Evolutionary conservation across 805 yeast species (phyloP).

Genomic region (Novakomyces olei): DNA sequence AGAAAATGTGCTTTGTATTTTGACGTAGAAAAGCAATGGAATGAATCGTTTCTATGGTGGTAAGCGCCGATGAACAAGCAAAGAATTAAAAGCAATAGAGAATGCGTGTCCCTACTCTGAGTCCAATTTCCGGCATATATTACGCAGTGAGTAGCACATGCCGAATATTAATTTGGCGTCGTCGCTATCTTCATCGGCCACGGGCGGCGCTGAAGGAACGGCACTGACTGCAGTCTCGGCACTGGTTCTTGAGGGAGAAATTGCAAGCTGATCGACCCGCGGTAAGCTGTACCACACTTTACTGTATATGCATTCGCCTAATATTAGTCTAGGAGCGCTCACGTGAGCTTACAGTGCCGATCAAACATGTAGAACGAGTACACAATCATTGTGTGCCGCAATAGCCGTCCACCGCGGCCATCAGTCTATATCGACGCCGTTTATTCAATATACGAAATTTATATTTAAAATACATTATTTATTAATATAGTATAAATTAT

Average conservation of each 20-base stretch:
- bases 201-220: slow-evolving; percentile 11
- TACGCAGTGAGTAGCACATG: slow-evolving; percentile 53
- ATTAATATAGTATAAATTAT: too few relatives aligned
- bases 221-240: background rate
- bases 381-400: slow-evolving; percentile 55
- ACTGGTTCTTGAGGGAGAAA: too few relatives aligned
- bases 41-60: slow-evolving; percentile 21
- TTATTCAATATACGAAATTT: too few relatives aligned
- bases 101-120: slow-evolving; percentile 14
- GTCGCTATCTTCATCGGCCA: slow-evolving; percentile 27
- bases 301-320: slow-evolving; percentile 53
- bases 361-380: slow-evolving; percentile 81
- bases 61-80: slow-evolving; percentile 13
- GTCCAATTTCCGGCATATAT: slow-evolving; percentile 39
- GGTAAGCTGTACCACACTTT: slow-evolving; percentile 30
- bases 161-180: slow-evolving; percentile 71
- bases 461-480: too few relatives aligned
- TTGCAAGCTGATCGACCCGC: background rate
- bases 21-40: slow-evolving; percentile 28
- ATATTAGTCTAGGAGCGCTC: background rate
- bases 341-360: slow-evolving; percentile 41
- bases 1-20: slow-evolving; percentile 56
- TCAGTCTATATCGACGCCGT: too few relatives aligned
- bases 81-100: background rate
- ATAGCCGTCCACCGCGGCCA: too few relatives aligned